Evolutionary conservation across 352 stramenopile genomes (phyloP).

Genomic region (Phytophthora vignae): DNA sequence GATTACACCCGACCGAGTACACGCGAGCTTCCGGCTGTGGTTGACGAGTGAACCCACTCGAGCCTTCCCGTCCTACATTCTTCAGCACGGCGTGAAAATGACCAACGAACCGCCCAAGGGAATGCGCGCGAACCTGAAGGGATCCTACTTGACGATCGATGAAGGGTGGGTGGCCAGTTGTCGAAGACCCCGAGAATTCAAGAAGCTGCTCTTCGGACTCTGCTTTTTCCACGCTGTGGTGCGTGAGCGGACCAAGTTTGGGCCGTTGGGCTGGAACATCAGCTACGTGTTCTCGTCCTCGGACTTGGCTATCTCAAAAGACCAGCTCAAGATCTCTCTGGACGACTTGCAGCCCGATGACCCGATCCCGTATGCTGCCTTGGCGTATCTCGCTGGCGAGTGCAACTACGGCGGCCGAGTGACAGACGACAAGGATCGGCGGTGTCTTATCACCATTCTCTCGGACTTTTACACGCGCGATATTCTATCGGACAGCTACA

Average conservation of each 20-base stretch:
- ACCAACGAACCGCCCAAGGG: constrained; percentile 96
- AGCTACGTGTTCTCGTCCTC: constrained; percentile 90
- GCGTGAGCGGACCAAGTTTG: constrained; percentile 87
- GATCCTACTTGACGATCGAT: constrained; percentile 89
- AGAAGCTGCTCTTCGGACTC: constrained; percentile 86
- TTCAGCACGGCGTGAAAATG: constrained; percentile 96
- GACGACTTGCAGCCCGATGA: constrained; percentile 71
- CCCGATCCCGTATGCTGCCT: constrained; percentile 90
- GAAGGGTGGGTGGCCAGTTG: constrained; percentile 79
- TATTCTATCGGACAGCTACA: constrained; percentile 81
- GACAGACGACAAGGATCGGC: constrained; percentile 95
- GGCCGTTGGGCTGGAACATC: constrained; percentile 89
- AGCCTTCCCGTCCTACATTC: constrained; percentile 94
- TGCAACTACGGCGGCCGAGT: constrained; percentile 97
- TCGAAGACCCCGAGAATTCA: constrained; percentile 69
- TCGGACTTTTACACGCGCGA: constrained; percentile 86
- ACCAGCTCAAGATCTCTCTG: constrained; percentile 87
- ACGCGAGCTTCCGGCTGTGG: constrained; percentile 94
- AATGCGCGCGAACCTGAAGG: constrained; percentile 94
- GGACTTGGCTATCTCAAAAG: constrained; percentile 86
- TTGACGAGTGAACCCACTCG: constrained; percentile 94
- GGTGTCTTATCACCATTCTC: constrained; percentile 87
- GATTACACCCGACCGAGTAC: constrained; percentile 91
- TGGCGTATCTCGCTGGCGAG: constrained; percentile 93
- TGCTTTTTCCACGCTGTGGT: constrained; percentile 95